These are phyloP conservation scores for Lojkania enalia DNA, from an alignment of 2,329 filamentous ascomycete species.

Conservation along the genomic window DNA sequence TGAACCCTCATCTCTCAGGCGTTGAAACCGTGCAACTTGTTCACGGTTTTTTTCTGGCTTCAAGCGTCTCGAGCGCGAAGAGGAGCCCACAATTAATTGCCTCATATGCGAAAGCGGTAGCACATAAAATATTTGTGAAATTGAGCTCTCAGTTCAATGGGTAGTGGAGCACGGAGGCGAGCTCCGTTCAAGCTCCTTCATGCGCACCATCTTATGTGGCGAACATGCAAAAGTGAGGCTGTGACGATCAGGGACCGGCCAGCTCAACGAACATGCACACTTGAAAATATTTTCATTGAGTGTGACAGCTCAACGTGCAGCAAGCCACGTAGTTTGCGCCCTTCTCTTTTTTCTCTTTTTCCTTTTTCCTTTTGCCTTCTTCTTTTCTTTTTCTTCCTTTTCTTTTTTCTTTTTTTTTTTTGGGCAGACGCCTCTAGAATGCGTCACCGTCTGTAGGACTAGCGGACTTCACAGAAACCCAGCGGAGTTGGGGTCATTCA, in stretches of 20 bases:
- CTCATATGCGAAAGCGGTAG: too few relatives aligned
- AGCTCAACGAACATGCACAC: constrained; percentile 5
- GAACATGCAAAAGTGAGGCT: constrained; percentile 11
- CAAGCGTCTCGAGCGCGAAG: neutral
- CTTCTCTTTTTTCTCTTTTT: too few relatives aligned
- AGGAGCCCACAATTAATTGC: neutral
- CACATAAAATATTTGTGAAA: too few relatives aligned
- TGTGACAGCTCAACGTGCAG: constrained; percentile 17
- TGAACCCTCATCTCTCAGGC: constrained; percentile 1
- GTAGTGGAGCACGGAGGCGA: too few relatives aligned
- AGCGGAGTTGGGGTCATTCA: constrained; percentile 22
- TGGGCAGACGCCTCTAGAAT: constrained; percentile 10
- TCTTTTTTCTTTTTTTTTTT: too few relatives aligned
- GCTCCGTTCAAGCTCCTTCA: constrained; percentile 2
- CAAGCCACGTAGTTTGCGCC: constrained; percentile 12
- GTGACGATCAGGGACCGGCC: constrained; percentile 5
- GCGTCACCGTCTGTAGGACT: constrained; percentile 32
- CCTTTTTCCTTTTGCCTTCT: too few relatives aligned
- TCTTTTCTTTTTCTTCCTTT: neutral
- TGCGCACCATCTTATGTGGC: neutral
- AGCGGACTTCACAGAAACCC: constrained; percentile 18
- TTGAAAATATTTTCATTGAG: neutral
- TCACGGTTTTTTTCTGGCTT: constrained; percentile 7
- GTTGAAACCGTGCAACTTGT: constrained; percentile 4
- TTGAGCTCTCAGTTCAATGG: too few relatives aligned